Conservation (phyloP, 768 basidiomycete species). For the Pulveroboletus sp. region DNA sequence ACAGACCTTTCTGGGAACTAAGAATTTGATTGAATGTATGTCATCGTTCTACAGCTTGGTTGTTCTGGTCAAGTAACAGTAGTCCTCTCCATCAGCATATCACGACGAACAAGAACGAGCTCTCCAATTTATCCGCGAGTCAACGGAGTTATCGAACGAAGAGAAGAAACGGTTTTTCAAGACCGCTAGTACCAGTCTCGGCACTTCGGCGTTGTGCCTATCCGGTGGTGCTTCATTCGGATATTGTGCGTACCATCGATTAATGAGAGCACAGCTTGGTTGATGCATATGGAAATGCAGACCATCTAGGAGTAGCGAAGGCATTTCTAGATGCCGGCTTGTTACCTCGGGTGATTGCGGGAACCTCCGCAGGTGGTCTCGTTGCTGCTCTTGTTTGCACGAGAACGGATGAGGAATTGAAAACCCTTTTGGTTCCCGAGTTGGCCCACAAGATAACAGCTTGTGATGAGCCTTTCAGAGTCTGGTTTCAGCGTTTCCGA, state of each 20-base stretch:
- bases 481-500: constrained; percentile 72
- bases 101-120: constrained; percentile 73
- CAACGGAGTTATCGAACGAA: constrained; percentile 68
- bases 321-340: constrained; percentile 86
- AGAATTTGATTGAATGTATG: constrained; percentile 81
- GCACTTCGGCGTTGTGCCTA: constrained; percentile 87
- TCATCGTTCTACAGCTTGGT: not conserved
- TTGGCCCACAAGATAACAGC: constrained; percentile 82
- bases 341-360: constrained; percentile 89
- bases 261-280: not conserved
- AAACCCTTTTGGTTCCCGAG: constrained; percentile 69
- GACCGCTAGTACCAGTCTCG: constrained; percentile 82
- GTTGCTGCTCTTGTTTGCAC: constrained; percentile 76
- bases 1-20: constrained; percentile 90
- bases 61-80: constrained; percentile 1
- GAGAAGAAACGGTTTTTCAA: constrained; percentile 94
- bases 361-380: constrained; percentile 91
- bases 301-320: constrained; percentile 87
- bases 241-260: constrained; percentile 61
- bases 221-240: constrained; percentile 96
- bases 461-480: constrained; percentile 67
- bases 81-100: constrained; percentile 53
- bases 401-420: constrained; percentile 84
- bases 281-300: constrained; percentile 32
- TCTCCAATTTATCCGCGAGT: constrained; percentile 70